Conservation (phyloP, 1,284 basidiomycete species). For the Agroathelia rolfsii region DNA sequence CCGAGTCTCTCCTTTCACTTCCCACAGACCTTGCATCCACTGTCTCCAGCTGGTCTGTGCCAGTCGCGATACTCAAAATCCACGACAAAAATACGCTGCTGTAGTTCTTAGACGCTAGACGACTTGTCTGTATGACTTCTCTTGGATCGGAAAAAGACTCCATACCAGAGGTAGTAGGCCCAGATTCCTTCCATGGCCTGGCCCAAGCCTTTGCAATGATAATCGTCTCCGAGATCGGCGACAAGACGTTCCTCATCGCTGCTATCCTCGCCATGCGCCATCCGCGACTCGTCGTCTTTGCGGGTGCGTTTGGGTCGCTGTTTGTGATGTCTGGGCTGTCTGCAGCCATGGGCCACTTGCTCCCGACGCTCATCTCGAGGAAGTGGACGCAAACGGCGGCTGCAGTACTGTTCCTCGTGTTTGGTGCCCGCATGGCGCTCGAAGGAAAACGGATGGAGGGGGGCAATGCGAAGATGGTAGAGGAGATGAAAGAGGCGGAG, state of each 20-base stretch:
- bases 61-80: too few relatives aligned
- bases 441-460: conserved; percentile 72
- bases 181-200: conserved; percentile 30
- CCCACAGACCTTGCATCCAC: not conserved
- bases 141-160: too few relatives aligned
- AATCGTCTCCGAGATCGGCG: conserved; percentile 85
- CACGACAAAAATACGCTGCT: too few relatives aligned
- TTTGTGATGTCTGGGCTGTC: conserved; percentile 90
- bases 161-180: conserved; percentile 11
- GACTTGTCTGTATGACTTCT: too few relatives aligned
- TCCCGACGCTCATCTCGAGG: conserved; percentile 76
- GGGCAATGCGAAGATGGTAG: conserved; percentile 74
- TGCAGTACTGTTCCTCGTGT: conserved; percentile 75
- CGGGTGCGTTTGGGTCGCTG: conserved; percentile 82
- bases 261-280: conserved; percentile 97
- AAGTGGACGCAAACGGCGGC: conserved; percentile 74
- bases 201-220: conserved; percentile 75
- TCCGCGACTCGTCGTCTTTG: conserved; percentile 77
- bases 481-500: conserved; percentile 88
- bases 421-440: conserved; percentile 78
- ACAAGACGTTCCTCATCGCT: conserved; percentile 97
- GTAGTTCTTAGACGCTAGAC: too few relatives aligned
- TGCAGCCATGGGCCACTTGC: conserved; percentile 77
- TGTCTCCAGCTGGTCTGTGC: not conserved
- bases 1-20: too few relatives aligned